phyloP scores from a whole-genome alignment of 345 rosid species.

The Lepidium sativum region DNA sequence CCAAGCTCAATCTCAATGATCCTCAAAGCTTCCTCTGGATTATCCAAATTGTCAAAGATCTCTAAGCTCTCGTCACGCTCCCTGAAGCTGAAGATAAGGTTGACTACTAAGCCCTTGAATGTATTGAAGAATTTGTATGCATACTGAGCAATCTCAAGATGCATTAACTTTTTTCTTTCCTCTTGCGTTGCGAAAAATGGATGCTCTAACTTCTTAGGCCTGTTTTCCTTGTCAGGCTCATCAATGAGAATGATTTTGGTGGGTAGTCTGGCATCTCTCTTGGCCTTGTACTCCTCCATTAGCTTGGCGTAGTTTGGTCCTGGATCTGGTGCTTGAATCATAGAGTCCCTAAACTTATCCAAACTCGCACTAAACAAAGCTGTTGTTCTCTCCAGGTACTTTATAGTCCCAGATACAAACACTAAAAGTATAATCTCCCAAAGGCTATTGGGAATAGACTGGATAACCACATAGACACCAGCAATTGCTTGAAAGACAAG shows the following conservation, averaged over 20 bases:
- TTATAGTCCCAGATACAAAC: conserved; percentile 45
- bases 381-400: conserved; percentile 51
- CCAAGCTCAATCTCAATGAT: conserved; percentile 55
- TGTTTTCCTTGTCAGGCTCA: conserved; percentile 37
- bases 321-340: conserved; percentile 48
- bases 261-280: conserved; percentile 36
- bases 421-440: conserved; percentile 29
- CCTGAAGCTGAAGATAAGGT: conserved; percentile 42
- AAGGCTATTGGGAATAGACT: conserved; percentile 28
- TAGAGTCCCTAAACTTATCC: conserved; percentile 49
- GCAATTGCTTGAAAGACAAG: conserved; percentile 37
- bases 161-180: neutral
- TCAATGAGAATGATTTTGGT: conserved; percentile 30
- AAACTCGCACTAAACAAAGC: conserved; percentile 50
- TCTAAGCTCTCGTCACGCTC: conserved; percentile 37
- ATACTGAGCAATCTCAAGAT: conserved; percentile 19
- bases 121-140: conserved; percentile 33
- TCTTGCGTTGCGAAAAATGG: neutral
- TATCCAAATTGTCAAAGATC: conserved; percentile 10
- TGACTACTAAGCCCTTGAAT: conserved; percentile 51
- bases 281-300: conserved; percentile 54
- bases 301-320: conserved; percentile 58
- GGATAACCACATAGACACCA: conserved; percentile 38
- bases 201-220: conserved; percentile 9
- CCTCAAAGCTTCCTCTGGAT: conserved; percentile 33